Percentiles rank a stretch among this genome's conserved stretches.
Conservation (phyloP, 2,329 filamentous ascomycete genomes). For the Rhynchosporium agropyri region DNA sequence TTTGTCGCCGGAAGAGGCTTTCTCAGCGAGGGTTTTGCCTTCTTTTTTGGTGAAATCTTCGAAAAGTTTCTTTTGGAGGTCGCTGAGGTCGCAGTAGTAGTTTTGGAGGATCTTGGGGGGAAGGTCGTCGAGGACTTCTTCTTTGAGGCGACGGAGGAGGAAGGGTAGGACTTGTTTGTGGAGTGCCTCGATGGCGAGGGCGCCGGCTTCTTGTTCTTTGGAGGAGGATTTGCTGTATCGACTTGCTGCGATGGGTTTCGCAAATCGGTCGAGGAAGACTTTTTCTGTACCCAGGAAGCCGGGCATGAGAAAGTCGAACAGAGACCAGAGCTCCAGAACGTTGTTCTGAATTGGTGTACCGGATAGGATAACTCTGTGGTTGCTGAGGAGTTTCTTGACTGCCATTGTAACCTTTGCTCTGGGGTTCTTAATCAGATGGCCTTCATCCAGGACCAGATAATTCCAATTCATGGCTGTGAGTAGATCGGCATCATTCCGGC, state of each 20-base stretch:
- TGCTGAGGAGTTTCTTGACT: constrained; percentile 86
- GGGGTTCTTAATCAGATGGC: constrained; percentile 97
- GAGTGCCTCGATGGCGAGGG: constrained; percentile 93
- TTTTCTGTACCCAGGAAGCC: constrained; percentile 96
- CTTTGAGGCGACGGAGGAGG: constrained; percentile 91
- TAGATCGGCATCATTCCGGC: constrained; percentile 89
- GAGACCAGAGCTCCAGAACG: constrained; percentile 92
- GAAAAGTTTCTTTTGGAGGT: constrained; percentile 91
- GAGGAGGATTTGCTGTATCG: constrained; percentile 96
- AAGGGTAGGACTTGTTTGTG: constrained; percentile 98
- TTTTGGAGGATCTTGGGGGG: constrained; percentile 99
- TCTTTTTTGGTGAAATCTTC: constrained; percentile 96
- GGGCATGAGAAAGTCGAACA: constrained; percentile 99
- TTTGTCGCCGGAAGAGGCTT: constrained; percentile 83
- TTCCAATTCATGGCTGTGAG: constrained; percentile 89
- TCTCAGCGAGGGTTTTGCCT: constrained; percentile 81
- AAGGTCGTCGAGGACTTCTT: constrained; percentile 94
- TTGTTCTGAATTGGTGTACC: constrained; percentile 99
- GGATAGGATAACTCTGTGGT: constrained; percentile 93
- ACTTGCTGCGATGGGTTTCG: constrained; percentile 87
- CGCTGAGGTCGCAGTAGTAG: constrained; percentile 97
- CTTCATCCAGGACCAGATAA: constrained; percentile 95
- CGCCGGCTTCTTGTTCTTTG: constrained; percentile 96
- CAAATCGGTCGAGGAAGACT: constrained; percentile 89
- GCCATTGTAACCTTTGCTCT: constrained; percentile 94